phyloP scores from a whole-genome alignment of 2,329 filamentous ascomycete species.

The Lachnellula cervina region DNA sequence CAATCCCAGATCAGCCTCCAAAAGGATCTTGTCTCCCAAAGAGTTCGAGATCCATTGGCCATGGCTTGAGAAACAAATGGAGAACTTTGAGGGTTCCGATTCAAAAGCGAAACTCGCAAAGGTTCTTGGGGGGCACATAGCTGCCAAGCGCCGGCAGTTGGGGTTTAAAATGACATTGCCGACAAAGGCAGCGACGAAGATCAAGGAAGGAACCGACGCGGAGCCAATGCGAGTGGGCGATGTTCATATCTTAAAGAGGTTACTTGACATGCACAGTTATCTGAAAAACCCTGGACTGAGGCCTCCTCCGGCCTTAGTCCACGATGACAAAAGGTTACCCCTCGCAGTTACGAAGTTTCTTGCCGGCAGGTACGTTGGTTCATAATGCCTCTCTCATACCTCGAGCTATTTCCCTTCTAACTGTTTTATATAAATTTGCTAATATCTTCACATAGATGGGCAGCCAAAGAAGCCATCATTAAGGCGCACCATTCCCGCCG shows the following conservation, averaged over 20 bases:
- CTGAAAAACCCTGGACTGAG: too few species aligned
- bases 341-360: slow-evolving; percentile 14
- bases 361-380: slow-evolving; percentile 21
- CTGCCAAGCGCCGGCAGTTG: neutral
- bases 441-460: slow-evolving; percentile 31
- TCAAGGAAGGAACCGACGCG: neutral
- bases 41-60: slow-evolving; percentile 9
- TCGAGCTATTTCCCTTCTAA: too few species aligned
- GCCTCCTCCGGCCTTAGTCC: too few species aligned
- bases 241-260: neutral
- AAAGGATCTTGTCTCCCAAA: slow-evolving; percentile 12
- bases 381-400: too few species aligned
- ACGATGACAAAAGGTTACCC: too few species aligned
- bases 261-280: too few species aligned
- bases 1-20: slow-evolving; percentile 9
- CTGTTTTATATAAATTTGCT: too few species aligned
- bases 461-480: slow-evolving; percentile 70
- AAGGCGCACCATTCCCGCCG: slow-evolving; percentile 62
- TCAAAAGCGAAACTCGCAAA: neutral
- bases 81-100: too few species aligned
- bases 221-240: neutral
- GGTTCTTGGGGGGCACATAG: neutral
- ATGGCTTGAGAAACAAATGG: neutral
- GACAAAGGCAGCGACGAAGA: too few species aligned
- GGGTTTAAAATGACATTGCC: rapidly evolving